Conservation (phyloP, 371 early-diverging fungal genomes). For the Cladochytrium tenue region DNA sequence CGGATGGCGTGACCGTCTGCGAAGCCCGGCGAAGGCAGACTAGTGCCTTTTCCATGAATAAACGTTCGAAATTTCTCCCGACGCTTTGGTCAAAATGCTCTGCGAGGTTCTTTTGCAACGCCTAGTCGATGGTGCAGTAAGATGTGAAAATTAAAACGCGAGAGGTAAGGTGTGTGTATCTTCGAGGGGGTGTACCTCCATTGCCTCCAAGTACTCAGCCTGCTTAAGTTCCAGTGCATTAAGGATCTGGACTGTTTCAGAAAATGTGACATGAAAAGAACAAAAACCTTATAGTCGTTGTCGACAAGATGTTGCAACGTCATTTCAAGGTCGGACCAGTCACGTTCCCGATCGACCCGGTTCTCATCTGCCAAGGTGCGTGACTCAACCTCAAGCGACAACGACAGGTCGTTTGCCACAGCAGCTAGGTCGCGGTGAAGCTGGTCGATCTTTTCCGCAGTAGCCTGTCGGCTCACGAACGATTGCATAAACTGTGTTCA, state of each 20-base stretch:
- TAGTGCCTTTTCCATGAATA: conserved; percentile 32
- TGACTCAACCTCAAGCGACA: conserved; percentile 17
- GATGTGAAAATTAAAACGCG: not conserved
- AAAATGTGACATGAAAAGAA: not conserved
- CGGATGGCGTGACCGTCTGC: conserved; percentile 7
- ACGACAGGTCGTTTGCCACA: conserved; percentile 12
- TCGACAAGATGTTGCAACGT: conserved; percentile 31
- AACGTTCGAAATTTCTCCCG: conserved; percentile 19
- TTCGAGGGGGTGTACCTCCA: no score
- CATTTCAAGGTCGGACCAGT: conserved; percentile 22
- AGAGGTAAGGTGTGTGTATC: no score
- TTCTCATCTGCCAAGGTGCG: conserved; percentile 25
- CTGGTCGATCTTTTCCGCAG: conserved; percentile 4
- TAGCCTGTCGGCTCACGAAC: conserved; percentile 22
- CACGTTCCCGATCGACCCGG: conserved; percentile 17
- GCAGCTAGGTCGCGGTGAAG: conserved; percentile 19
- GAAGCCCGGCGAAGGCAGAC: conserved; percentile 21
- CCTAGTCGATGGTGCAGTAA: not conserved
- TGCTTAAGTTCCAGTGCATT: conserved; percentile 28
- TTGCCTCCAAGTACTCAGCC: conserved; percentile 32
- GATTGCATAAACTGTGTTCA: conserved; percentile 23
- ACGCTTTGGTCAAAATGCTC: conserved; percentile 19
- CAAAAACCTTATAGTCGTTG: conserved; percentile 25
- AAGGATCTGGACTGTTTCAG: conserved; percentile 13
- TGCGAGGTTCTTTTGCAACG: conserved; percentile 20